Conservation (phyloP, 2,329 filamentous ascomycete species). For the Clarireedia sp. region DNA sequence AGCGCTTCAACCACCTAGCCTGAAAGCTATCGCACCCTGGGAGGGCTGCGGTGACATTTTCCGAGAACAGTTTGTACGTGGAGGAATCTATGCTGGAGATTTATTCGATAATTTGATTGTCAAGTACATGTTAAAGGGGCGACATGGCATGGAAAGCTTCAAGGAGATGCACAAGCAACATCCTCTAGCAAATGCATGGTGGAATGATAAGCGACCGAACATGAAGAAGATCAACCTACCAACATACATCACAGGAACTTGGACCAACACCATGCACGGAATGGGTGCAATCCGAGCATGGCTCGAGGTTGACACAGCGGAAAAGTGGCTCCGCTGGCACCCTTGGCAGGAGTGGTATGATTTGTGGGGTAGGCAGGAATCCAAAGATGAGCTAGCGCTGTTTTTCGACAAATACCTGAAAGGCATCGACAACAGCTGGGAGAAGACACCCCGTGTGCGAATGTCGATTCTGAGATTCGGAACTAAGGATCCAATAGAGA, state of each 20-base stretch:
- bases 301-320: constrained; percentile 6
- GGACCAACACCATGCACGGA: constrained; percentile 10
- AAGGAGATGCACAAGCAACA: constrained; percentile 6
- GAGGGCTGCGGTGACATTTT: constrained; percentile 15
- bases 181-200: constrained; percentile 11
- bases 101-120: neutral
- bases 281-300: neutral
- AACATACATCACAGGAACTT: constrained; percentile 10
- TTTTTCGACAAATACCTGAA: constrained; percentile 42
- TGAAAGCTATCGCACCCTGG: constrained; percentile 17
- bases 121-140: neutral
- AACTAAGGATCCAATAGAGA: constrained; percentile 21
- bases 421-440: constrained; percentile 37
- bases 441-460: constrained; percentile 38
- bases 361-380: constrained; percentile 30
- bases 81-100: constrained; percentile 8
- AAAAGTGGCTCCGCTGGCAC: constrained; percentile 10
- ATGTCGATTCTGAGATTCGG: constrained; percentile 25
- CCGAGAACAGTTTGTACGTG: constrained; percentile 12
- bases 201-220: constrained; percentile 12
- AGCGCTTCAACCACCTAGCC: constrained; percentile 9
- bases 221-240: constrained; percentile 13
- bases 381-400: constrained; percentile 31
- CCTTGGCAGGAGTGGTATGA: constrained; percentile 40
- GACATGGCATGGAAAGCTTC: constrained; percentile 8